Conservation (phyloP, 192 early-diverging fungal species). For the Rhizoclosmatium globosum region DNA sequence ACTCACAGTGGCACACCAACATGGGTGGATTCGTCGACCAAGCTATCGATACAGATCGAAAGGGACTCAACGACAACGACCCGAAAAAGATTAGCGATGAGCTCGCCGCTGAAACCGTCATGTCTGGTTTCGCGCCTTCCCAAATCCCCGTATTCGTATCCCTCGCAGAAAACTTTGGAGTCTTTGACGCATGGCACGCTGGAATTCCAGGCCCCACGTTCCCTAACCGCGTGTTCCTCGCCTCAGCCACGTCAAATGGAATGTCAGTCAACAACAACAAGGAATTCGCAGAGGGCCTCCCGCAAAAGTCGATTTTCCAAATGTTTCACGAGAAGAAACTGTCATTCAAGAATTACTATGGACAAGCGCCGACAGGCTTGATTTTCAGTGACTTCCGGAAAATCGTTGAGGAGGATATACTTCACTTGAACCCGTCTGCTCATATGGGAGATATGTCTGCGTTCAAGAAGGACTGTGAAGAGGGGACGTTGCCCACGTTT, state of each 20-base stretch:
- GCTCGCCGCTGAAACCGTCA: conserved; percentile 18
- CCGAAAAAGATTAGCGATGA: not conserved
- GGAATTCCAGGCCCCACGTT: conserved; percentile 44
- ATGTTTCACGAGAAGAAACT: conserved; percentile 23
- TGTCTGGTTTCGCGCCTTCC: conserved; percentile 18
- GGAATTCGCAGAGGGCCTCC: conserved; percentile 21
- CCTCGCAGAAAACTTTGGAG: conserved; percentile 42
- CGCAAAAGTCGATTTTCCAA: conserved; percentile 36
- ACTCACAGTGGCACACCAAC: conserved; percentile 6
- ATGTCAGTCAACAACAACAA: conserved; percentile 17
- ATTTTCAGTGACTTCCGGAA: conserved; percentile 33
- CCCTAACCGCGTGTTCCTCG: conserved; percentile 46
- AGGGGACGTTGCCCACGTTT: conserved; percentile 45
- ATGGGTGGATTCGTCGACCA: conserved; percentile 45
- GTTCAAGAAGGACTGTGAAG: conserved; percentile 38
- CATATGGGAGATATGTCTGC: conserved; percentile 18
- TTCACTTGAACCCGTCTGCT: not conserved
- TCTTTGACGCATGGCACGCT: conserved; percentile 47
- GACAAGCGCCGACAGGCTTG: conserved; percentile 30
- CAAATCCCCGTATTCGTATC: conserved; percentile 35
- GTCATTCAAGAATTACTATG: conserved; percentile 39
- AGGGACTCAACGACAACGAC: conserved; percentile 19
- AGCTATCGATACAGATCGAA: conserved; percentile 1
- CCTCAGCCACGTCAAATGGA: conserved; percentile 43
- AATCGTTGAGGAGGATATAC: not conserved